Evolutionary conservation across 2,329 filamentous ascomycete species (phyloP), one percentile per base, ranked within the genome.

Genomic region (Colletotrichum neosansevieriae): DNA sequence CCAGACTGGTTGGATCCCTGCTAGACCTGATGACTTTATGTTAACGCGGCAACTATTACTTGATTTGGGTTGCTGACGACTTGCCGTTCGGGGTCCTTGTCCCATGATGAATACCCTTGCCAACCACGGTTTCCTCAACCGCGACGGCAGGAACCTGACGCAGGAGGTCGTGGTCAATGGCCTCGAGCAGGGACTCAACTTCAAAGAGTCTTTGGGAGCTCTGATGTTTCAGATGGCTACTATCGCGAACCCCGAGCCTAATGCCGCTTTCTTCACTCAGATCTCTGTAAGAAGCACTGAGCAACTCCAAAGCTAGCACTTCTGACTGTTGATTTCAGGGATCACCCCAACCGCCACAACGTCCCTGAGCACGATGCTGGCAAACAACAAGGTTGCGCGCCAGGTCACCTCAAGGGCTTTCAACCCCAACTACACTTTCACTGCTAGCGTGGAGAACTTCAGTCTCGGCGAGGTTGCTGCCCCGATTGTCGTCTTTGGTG

Each of bases 351-450:
- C 58, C 76, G 75, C 0, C 84, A 85, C 75, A 82, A 84, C 61
- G 72, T 86, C 15, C 74, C 86, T 6, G 83, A 86, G 63, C 84
- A 85, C 60, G 84, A 80, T 80, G 75, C 73, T 83, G 3, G 84
- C 84, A 63, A 82, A 83, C 66, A 79, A 79, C 71, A 83, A 84
- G 64, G 57, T 84, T 0, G 80, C 77, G 1, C 81, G 85, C 6
- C 79, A 84, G 51, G 71, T 82, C 61, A 76, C 77, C 15, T 85
- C 83, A 2, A 78, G 78, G 24, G 78, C 83, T 0, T 79, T 73
- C 56, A 88, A 88, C 71, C 84, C 85, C 0, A 78, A 77, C 0
- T 88, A 85, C 72, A 79, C 73, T 0, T 83, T 88, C 76, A 82
- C 81, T 0, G 69, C 75, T 0, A 75, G 72, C 0, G 80, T 76